Percentiles rank a stretch among this genome's conserved stretches.
These are phyloP conservation scores for Immersiella caudata DNA, from an alignment of 495 filamentous ascomycete genomes.

Conservation along the genomic window DNA sequence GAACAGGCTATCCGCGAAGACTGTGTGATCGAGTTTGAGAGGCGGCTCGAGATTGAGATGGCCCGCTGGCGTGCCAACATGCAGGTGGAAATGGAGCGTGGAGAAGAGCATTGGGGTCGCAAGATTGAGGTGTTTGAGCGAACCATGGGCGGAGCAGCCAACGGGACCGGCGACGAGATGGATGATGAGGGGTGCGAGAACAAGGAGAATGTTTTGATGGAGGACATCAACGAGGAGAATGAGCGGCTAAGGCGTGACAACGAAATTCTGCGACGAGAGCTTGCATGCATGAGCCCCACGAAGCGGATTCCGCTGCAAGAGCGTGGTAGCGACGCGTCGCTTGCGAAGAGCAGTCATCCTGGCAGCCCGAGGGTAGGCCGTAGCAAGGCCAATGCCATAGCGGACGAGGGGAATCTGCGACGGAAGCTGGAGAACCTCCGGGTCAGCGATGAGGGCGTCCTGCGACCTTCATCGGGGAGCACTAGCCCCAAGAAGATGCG, in stretches of 20 bases:
- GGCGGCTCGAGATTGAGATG: constrained; percentile 70
- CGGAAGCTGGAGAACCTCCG: constrained; percentile 30
- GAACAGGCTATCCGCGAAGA: constrained; percentile 92
- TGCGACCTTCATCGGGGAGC: constrained; percentile 15
- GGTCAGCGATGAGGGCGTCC: constrained; percentile 25
- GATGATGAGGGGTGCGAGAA: constrained; percentile 48
- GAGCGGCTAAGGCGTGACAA: constrained; percentile 59
- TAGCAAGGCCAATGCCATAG: not conserved
- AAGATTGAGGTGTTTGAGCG: constrained; percentile 86
- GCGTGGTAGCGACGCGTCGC: constrained; percentile 31
- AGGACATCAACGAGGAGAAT: constrained; percentile 65
- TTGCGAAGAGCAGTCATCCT: constrained; percentile 8
- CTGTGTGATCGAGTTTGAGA: constrained; percentile 83
- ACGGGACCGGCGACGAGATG: constrained; percentile 23
- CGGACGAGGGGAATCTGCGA: constrained; percentile 28
- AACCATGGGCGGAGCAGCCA: constrained; percentile 54
- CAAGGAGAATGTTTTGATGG: constrained; percentile 54
- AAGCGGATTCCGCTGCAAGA: constrained; percentile 51
- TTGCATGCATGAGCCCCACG: constrained; percentile 44
- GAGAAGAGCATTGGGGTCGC: constrained; percentile 83
- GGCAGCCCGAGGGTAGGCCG: constrained; percentile 24
- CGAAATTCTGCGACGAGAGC: constrained; percentile 52
- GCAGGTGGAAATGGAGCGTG: constrained; percentile 69
- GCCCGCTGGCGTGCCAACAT: constrained; percentile 73
- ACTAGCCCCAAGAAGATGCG: constrained; percentile 45